Conservation (phyloP, 345 rosid genomes). For the Theobroma cacao region DNA sequence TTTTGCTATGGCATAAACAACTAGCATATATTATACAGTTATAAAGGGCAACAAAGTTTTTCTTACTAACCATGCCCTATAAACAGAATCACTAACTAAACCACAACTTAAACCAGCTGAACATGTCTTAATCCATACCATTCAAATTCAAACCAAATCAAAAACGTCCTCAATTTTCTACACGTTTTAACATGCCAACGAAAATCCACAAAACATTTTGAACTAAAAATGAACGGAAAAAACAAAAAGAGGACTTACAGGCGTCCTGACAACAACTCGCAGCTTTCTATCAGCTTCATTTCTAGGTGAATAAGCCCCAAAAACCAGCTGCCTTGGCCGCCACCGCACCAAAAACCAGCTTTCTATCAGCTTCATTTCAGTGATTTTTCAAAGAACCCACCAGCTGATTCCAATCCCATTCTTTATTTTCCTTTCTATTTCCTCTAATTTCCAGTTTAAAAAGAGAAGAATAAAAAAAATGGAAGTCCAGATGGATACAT, state of each 20-base stretch:
- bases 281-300: conserved; percentile 36
- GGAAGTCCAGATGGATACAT: conserved; percentile 43
- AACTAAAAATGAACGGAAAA: conserved; percentile 7
- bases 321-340: conserved; percentile 74
- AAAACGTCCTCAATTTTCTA: conserved; percentile 7
- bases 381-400: conserved; percentile 34
- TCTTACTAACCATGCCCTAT: conserved; percentile 15
- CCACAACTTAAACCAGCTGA: background rate
- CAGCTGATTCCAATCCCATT: conserved; percentile 73
- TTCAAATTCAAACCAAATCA: conserved; percentile 7
- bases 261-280: conserved; percentile 54
- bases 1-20: too few species aligned
- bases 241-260: conserved; percentile 50
- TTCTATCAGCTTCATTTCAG: conserved; percentile 27
- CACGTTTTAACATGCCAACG: conserved; percentile 9
- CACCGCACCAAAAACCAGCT: conserved; percentile 42
- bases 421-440: conserved; percentile 25
- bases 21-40: too few species aligned
- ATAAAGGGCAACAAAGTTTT: background rate
- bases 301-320: conserved; percentile 37
- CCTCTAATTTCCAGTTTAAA: conserved; percentile 36
- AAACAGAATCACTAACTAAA: background rate
- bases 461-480: conserved; percentile 28
- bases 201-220: conserved; percentile 10
- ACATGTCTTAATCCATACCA: conserved; percentile 13